Evolutionary conservation across 2,329 filamentous ascomycete species (phyloP), one percentile per base, ranked within the genome.

Genomic region (Beauveria asiatica): DNA sequence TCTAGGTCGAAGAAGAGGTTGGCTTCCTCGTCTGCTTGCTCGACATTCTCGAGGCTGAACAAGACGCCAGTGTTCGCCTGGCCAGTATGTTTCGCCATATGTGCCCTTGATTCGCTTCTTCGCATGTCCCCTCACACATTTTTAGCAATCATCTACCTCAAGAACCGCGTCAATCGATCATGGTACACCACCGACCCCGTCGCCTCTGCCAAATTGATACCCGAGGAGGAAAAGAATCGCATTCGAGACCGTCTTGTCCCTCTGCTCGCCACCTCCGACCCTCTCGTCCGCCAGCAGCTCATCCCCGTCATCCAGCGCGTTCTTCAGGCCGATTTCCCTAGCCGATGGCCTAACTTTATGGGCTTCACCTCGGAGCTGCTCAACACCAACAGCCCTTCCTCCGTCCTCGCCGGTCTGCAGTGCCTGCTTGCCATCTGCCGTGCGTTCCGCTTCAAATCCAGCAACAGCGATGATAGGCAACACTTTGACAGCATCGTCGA

Each of bases 401-500:
- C 91, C 0, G 92, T 97, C 57, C 92, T 96, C 67, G 92, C 94
- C 9, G 94, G 94, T 48, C 80, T 97, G 66, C 93, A 97, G 76
- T 97, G 94, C 72, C 80, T 99, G 66, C 80, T 97, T 65, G 92
- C 93, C 57, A 92, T 97, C 69, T 97, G 93, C 81, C 88, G 92
- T 62, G 92, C 95, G 60, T 99, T 97, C 76, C 82, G 94, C 64
- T 97, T 96, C 80, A 97, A 96, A 79, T 79, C 83, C 0, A 83
- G 85, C 52, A 90, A 90, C 51, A 90, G 90, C 70, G 87, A 86
- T 61, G 83, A 81, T 70, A 82, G 92, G 70, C 82, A 83, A 54
- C 92, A 97, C 71, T 95, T 99, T 69, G 92, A 97, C 74, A 92
- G 90, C 75, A 96, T 99, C 67, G 89, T 97, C 63, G 89, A 92